Percentiles rank a stretch among this genome's conserved stretches.
phyloP scores from a whole-genome alignment of 2,329 filamentous ascomycete genomes.

The Fusarium cicatricum region DNA sequence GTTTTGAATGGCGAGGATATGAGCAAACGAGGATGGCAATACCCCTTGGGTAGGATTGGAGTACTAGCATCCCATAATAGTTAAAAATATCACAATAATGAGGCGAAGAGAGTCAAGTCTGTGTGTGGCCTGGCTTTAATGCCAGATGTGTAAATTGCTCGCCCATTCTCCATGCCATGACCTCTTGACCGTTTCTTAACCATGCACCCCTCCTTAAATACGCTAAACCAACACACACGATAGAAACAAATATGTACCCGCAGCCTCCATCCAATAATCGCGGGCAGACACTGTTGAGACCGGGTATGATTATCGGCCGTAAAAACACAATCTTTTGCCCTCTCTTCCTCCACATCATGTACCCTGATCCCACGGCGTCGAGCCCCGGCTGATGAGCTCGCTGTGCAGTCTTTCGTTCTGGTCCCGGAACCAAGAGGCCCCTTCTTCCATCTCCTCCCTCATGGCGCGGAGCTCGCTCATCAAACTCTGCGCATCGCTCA shows the following conservation, averaged over 20 bases:
- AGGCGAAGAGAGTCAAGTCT: background rate
- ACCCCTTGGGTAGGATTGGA: background rate
- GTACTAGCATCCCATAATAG: background rate
- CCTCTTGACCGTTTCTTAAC: constrained; percentile 2
- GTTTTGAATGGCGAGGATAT: constrained; percentile 2
- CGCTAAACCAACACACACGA: constrained; percentile 24
- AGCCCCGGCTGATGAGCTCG: constrained; percentile 46
- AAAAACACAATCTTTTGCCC: background rate
- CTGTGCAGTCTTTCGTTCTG: constrained; percentile 55
- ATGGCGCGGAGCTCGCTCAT: constrained; percentile 53
- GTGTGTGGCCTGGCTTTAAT: constrained; percentile 7
- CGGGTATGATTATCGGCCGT: constrained; percentile 8
- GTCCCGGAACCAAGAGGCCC: constrained; percentile 55
- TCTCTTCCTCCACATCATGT: constrained; percentile 30
- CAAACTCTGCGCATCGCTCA: constrained; percentile 53
- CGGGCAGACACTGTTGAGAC: background rate
- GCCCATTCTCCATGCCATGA: constrained; percentile 17
- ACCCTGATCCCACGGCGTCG: constrained; percentile 48
- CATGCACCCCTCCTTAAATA: constrained; percentile 17
- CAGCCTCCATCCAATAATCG: constrained; percentile 37
- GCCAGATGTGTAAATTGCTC: constrained; percentile 23
- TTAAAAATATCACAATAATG: background rate
- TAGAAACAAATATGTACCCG: constrained; percentile 17
- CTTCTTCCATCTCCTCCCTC: constrained; percentile 56
- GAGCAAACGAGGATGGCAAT: background rate